phyloP scores from a whole-genome alignment of 1,284 basidiomycete genomes.

The Bjerkandera adusta region DNA sequence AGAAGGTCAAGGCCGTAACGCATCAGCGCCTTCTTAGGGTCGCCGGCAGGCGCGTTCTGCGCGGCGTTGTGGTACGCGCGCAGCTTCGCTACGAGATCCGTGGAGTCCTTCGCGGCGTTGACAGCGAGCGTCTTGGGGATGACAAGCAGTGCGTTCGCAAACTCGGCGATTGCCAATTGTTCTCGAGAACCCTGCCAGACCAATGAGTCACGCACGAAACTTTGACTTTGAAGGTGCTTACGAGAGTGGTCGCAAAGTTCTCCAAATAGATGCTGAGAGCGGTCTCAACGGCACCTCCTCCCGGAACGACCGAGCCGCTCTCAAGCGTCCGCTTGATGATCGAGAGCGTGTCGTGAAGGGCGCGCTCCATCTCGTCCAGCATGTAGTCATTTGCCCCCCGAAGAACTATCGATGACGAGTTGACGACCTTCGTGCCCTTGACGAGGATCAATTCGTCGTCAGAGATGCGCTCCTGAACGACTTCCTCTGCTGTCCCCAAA shows the following conservation, averaged over 20 bases:
- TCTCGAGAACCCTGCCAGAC: conserved; percentile 85
- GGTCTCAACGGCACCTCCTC: conserved; percentile 97
- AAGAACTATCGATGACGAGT: conserved; percentile 89
- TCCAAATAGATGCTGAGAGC: conserved; percentile 97
- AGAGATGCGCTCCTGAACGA: conserved; percentile 95
- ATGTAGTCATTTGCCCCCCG: conserved; percentile 99
- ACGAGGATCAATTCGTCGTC: conserved; percentile 98
- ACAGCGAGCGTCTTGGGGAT: conserved; percentile 98
- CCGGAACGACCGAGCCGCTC: conserved; percentile 94
- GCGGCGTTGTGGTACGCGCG: conserved; percentile 97
- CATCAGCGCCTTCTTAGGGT: conserved; percentile 94
- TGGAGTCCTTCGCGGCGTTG: conserved; percentile 98
- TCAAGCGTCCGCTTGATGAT: conserved; percentile 98
- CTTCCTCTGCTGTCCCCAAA: conserved; percentile 93
- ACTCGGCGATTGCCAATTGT: conserved; percentile 98
- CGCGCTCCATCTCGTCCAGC: conserved; percentile 99
- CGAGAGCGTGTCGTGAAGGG: conserved; percentile 92
- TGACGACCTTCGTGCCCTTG: conserved; percentile 97
- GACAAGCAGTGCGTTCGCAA: conserved; percentile 88
- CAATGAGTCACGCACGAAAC: conserved; percentile 10
- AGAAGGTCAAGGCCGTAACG: conserved; percentile 95
- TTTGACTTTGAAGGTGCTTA: conserved; percentile 37
- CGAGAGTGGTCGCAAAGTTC: conserved; percentile 97
- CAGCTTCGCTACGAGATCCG: conserved; percentile 95
- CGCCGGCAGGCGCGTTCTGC: conserved; percentile 85